A percentile compares a stretch with the other conserved stretches of the same genome.
Conservation (phyloP, 2,329 filamentous ascomycete genomes). For the Aspergillus hortae region DNA sequence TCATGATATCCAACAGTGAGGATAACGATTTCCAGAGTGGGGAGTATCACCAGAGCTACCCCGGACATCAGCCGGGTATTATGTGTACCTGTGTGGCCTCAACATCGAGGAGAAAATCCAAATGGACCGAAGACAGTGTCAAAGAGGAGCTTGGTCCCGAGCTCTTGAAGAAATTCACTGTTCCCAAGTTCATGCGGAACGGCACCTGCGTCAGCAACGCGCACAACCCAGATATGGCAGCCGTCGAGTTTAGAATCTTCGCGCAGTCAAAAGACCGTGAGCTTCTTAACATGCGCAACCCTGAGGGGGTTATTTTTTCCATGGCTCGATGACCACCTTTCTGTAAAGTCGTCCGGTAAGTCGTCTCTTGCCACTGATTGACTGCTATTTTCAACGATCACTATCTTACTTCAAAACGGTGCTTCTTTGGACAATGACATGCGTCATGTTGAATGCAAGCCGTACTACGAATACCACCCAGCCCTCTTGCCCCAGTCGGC, state of each 20-base stretch:
- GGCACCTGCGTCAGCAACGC: conserved; percentile 1
- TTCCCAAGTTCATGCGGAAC: conserved; percentile 4
- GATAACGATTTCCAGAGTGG: not conserved
- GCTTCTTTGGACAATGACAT: conserved; percentile 7
- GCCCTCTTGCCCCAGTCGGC: conserved; percentile 4
- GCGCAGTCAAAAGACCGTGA: conserved; percentile 4
- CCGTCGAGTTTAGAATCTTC: conserved; percentile 4
- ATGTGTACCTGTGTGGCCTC: not conserved
- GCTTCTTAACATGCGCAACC: conserved; percentile 3
- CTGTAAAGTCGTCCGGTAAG: not conserved
- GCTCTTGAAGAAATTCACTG: not conserved
- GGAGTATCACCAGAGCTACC: not conserved
- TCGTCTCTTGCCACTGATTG: not conserved
- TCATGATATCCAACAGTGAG: not conserved
- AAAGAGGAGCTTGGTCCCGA: not conserved
- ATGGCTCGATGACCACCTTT: not conserved
- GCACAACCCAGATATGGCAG: no score
- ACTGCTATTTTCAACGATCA: not conserved
- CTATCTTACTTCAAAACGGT: not conserved
- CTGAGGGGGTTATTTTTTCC: not conserved
- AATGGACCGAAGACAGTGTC: not conserved
- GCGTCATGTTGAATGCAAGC: conserved; percentile 4
- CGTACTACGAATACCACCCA: conserved; percentile 6
- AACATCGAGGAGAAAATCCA: not conserved
- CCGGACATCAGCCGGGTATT: not conserved